Conservation (phyloP, 2,329 filamentous ascomycete genomes). For the Colletotrichum brevisporum region DNA sequence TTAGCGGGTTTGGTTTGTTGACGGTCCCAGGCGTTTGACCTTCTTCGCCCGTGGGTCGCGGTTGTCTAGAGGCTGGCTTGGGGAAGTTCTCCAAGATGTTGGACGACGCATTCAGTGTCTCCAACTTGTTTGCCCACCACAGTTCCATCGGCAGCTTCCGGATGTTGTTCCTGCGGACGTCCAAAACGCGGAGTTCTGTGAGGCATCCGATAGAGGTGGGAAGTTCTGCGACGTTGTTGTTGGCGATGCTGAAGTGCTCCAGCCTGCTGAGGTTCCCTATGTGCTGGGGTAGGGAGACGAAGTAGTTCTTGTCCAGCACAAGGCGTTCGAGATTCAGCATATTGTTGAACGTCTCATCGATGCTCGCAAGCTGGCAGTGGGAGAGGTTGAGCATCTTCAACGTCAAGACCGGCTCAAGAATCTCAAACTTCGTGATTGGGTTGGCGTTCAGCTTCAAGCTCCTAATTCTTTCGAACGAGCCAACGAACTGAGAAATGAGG, state of each 20-base stretch:
- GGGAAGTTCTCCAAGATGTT: constrained; percentile 94
- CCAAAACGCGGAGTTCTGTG: constrained; percentile 85
- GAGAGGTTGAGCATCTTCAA: constrained; percentile 90
- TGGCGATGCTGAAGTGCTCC: constrained; percentile 93
- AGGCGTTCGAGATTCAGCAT: constrained; percentile 90
- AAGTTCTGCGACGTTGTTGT: constrained; percentile 88
- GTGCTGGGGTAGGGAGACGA: constrained; percentile 88
- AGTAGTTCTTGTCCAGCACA: constrained; percentile 94
- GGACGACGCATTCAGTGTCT: constrained; percentile 94
- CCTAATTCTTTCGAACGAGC: constrained; percentile 87
- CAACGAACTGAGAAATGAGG: constrained; percentile 88
- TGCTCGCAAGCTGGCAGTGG: constrained; percentile 89
- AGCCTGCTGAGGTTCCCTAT: constrained; percentile 87
- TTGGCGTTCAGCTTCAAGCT: constrained; percentile 94
- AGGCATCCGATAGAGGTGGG: constrained; percentile 91
- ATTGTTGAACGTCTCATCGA: constrained; percentile 90
- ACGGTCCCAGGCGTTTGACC: constrained; percentile 49
- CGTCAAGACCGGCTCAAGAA: constrained; percentile 82
- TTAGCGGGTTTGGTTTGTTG: constrained; percentile 56
- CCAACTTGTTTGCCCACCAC: constrained; percentile 94
- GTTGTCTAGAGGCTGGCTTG: constrained; percentile 81
- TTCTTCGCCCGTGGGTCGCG: constrained; percentile 71
- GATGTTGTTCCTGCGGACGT: constrained; percentile 94
- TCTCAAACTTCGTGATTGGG: constrained; percentile 93
- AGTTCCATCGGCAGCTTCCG: constrained; percentile 89